Percentiles rank a stretch among this genome's conserved stretches.
Conservation (phyloP, 352 stramenopile genomes). For the Achlya hypogyna region DNA sequence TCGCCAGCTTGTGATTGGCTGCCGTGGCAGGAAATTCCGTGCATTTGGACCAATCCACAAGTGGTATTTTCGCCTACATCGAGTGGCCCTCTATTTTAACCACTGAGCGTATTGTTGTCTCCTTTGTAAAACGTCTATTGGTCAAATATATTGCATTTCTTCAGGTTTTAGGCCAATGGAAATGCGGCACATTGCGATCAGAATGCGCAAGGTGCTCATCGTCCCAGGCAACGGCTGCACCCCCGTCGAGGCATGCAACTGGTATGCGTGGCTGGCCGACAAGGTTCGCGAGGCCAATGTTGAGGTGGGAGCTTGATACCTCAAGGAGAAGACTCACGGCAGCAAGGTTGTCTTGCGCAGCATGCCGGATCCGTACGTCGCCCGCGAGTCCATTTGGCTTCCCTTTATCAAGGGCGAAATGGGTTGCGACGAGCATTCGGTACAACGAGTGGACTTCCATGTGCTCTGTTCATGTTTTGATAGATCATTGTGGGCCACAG, state of each 20-base stretch:
- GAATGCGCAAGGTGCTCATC: conserved; percentile 27
- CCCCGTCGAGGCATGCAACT: conserved; percentile 21
- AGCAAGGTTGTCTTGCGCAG: conserved; percentile 18
- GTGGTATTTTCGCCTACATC: background rate
- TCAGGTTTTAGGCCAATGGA: background rate
- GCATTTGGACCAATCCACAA: background rate
- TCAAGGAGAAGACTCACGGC: background rate
- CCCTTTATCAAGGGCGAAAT: conserved; percentile 30
- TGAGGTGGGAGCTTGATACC: background rate
- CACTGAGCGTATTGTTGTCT: background rate
- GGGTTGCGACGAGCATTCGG: conserved; percentile 23
- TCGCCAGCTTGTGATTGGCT: background rate
- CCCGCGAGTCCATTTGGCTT: conserved; percentile 30
- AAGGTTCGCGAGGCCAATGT: conserved; percentile 9
- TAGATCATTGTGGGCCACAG: conserved; percentile 37
- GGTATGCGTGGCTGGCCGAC: conserved; percentile 25
- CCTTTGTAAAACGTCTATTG: too few species aligned
- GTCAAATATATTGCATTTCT: background rate
- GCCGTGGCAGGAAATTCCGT: too few species aligned
- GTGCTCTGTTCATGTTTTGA: conserved; percentile 4
- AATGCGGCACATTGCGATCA: too few species aligned
- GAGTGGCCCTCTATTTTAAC: too few species aligned
- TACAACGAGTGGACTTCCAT: conserved; percentile 6
- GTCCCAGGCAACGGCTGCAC: conserved; percentile 56
- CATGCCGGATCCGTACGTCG: conserved; percentile 30